Conservation (phyloP, 495 filamentous ascomycete genomes). For the Penicillium odoratum region DNA sequence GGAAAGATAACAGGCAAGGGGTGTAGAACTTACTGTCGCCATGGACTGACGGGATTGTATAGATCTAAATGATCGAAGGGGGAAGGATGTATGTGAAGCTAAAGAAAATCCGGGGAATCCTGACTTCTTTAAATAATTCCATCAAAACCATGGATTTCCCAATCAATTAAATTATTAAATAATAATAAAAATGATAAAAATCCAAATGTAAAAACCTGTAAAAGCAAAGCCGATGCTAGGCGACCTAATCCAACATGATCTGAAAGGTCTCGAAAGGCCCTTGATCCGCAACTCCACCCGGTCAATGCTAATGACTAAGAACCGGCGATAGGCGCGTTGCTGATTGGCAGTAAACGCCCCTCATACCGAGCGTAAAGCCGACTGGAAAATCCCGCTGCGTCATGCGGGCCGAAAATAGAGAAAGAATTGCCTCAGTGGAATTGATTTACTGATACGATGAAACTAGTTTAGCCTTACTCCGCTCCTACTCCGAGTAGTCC, state of each 20-base stretch:
- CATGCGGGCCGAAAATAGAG: constrained; percentile 33
- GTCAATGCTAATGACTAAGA: constrained; percentile 25
- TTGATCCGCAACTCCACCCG: constrained; percentile 21
- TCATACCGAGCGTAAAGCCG: constrained; percentile 27
- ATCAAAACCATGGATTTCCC: not conserved
- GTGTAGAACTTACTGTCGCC: constrained; percentile 17
- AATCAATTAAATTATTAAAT: not conserved
- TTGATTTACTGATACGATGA: not conserved
- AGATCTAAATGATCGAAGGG: constrained; percentile 3
- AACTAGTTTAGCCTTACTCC: not conserved
- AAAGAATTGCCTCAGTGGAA: constrained; percentile 24
- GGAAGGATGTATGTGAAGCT: not conserved
- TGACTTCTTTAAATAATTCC: constrained; percentile 2
- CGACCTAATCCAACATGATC: not conserved
- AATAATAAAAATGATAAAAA: not conserved
- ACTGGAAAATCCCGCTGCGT: constrained; percentile 33
- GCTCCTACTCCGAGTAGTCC: not conserved
- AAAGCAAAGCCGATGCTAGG: constrained; percentile 9
- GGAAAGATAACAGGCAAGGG: constrained; percentile 16
- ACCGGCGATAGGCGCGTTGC: constrained; percentile 17
- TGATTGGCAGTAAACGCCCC: constrained; percentile 27
- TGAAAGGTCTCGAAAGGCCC: constrained; percentile 23
- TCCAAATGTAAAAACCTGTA: not conserved
- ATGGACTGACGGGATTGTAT: constrained; percentile 3
- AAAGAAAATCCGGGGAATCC: constrained; percentile 9